A percentile compares a stretch with the other conserved stretches of the same genome.
Conservation (phyloP, 2,329 filamentous ascomycete species). For the Ceratocystis cacaofunesta region DNA sequence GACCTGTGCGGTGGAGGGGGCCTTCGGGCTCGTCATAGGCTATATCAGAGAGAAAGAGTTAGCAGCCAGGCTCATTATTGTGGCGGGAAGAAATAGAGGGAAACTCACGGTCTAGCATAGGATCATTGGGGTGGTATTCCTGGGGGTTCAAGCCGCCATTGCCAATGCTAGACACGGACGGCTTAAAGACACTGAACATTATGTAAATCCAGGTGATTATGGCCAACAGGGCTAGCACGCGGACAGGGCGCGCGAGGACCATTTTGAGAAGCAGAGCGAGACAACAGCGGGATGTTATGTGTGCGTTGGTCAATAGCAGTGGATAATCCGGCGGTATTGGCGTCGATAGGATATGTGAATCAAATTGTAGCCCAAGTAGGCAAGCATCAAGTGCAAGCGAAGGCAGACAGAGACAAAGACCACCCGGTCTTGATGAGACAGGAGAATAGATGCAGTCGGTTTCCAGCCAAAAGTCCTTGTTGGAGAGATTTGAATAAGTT, state of each 20-base stretch:
- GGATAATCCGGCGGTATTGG: not conserved
- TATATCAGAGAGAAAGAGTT: constrained; percentile 25
- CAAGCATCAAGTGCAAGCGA: not conserved
- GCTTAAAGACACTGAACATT: constrained; percentile 57
- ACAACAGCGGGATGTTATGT: not conserved
- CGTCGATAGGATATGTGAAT: too few relatives aligned
- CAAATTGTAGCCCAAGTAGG: not conserved
- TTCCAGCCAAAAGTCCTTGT: too few relatives aligned
- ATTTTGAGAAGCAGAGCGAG: constrained; percentile 34
- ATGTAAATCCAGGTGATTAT: constrained; percentile 64
- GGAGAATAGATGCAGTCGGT: too few relatives aligned
- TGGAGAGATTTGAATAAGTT: too few relatives aligned
- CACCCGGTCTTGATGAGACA: too few relatives aligned
- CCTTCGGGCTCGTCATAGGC: constrained; percentile 74
- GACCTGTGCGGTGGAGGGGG: constrained; percentile 53
- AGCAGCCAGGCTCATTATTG: not conserved
- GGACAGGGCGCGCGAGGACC: constrained; percentile 74
- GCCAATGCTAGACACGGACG: constrained; percentile 32
- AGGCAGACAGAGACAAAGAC: too few relatives aligned
- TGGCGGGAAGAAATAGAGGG: not conserved
- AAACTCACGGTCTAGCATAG: constrained; percentile 67
- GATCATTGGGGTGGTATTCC: constrained; percentile 59
- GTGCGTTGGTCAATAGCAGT: not conserved
- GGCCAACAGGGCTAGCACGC: constrained; percentile 58
- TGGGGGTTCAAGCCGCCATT: constrained; percentile 18